Evolutionary conservation across 1,284 basidiomycete species (phyloP).

Genomic region (Leccinum fuscescens): DNA sequence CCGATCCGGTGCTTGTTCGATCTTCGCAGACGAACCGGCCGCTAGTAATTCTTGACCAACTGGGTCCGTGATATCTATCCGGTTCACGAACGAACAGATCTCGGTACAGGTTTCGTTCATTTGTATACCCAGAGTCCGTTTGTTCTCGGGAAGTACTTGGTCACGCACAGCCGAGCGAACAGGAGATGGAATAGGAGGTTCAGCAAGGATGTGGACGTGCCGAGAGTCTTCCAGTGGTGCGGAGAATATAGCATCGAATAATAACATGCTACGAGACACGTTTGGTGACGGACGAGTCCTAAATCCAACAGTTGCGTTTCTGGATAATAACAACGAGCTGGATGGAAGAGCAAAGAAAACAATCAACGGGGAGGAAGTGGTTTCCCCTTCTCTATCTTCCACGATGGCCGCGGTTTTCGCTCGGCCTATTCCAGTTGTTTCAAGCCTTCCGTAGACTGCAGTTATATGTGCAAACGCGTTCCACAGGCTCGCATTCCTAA

Average conservation of each 20-base stretch:
- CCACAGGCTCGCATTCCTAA: slow-evolving; percentile 19
- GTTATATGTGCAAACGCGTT: slow-evolving; percentile 39
- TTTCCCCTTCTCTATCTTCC: slow-evolving; percentile 36
- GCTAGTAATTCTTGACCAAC: slow-evolving; percentile 15
- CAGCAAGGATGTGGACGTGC: slow-evolving; percentile 35
- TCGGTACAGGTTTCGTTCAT: slow-evolving; percentile 17
- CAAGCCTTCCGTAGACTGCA: slow-evolving; percentile 37
- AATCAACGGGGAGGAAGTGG: slow-evolving; percentile 37
- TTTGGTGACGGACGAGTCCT: slow-evolving; percentile 30
- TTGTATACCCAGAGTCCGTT: slow-evolving; percentile 7
- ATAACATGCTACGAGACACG: background rate
- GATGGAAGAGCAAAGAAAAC: slow-evolving; percentile 40
- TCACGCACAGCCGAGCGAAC: background rate
- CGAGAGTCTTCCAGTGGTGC: slow-evolving; percentile 30
- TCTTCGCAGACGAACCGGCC: slow-evolving; percentile 19
- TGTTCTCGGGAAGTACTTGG: background rate
- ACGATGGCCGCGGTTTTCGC: slow-evolving; percentile 25
- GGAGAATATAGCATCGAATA: slow-evolving; percentile 30
- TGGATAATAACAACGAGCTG: slow-evolving; percentile 30
- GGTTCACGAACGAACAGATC: slow-evolving; percentile 21
- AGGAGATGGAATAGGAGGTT: slow-evolving; percentile 8
- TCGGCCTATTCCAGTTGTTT: slow-evolving; percentile 17
- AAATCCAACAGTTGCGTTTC: slow-evolving; percentile 28
- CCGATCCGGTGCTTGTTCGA: slow-evolving; percentile 13
- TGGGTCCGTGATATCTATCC: slow-evolving; percentile 25